phyloP scores from a whole-genome alignment of 2,329 filamentous ascomycete genomes.

The Byssoonygena ceratinophila region DNA sequence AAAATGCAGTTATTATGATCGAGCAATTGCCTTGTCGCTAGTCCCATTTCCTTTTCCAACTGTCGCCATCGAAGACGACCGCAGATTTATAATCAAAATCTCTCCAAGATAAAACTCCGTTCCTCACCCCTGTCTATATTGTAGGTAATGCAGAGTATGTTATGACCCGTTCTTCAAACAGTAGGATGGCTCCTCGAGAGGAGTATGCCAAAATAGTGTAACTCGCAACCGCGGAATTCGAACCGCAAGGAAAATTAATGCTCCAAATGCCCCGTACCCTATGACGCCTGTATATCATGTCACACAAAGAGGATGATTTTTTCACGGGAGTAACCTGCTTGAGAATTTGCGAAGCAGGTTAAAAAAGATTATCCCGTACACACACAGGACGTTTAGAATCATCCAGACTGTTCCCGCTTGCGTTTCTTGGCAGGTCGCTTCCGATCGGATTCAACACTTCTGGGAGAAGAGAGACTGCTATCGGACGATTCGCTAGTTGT shows the following conservation, averaged over 20 bases:
- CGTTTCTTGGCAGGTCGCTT: conserved; percentile 61
- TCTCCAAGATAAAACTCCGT: not conserved
- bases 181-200: not conserved
- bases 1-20: not conserved
- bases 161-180: not conserved
- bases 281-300: conserved; percentile 7
- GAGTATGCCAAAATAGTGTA: not conserved
- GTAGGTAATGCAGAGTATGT: conserved; percentile 8
- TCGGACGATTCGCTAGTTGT: conserved; percentile 37
- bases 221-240: not conserved
- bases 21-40: not conserved
- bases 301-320: not conserved
- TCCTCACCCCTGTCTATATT: conserved; percentile 9
- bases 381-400: not conserved
- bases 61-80: not conserved
- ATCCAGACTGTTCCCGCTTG: conserved; percentile 47
- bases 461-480: conserved; percentile 24
- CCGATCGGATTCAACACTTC: conserved; percentile 28
- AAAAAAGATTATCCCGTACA: not conserved
- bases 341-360: not conserved
- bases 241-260: not conserved
- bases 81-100: not conserved
- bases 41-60: not conserved
- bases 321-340: not conserved
- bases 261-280: conserved; percentile 1